These are phyloP conservation scores for Blastomyces silverae DNA, from an alignment of 2,329 filamentous ascomycete genomes.

Conservation along the genomic window DNA sequence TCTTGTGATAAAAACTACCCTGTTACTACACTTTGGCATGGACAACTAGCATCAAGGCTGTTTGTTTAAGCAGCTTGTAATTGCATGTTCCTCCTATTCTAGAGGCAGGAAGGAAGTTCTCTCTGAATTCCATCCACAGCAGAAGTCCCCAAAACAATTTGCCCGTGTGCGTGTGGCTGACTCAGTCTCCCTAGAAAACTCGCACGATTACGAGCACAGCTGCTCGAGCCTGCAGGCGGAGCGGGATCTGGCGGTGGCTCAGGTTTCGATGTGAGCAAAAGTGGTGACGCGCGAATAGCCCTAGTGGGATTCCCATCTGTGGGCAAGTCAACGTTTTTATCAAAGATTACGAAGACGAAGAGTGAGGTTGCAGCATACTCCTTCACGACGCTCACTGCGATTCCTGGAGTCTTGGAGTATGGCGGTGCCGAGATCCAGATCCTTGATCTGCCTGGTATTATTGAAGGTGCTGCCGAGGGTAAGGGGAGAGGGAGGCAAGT, in stretches of 20 bases:
- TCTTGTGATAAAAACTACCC: background rate
- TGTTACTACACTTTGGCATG: too few species aligned
- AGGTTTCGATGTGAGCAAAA: conserved; percentile 90
- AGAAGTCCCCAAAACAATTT: background rate
- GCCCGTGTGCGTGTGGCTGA: background rate
- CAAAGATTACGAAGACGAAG: conserved; percentile 96
- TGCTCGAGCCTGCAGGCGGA: conserved; percentile 81
- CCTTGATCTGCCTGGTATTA: conserved; percentile 94
- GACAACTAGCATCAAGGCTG: background rate
- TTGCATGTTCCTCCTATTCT: background rate
- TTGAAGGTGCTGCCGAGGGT: conserved; percentile 90
- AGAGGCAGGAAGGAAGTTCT: background rate
- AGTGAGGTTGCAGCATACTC: conserved; percentile 94
- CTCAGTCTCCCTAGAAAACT: conserved; percentile 64
- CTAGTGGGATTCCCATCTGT: conserved; percentile 98
- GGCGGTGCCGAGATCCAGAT: conserved; percentile 97
- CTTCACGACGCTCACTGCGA: conserved; percentile 95
- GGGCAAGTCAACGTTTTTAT: conserved; percentile 97
- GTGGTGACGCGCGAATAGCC: conserved; percentile 90
- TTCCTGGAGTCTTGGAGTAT: conserved; percentile 95
- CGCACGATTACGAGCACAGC: conserved; percentile 84
- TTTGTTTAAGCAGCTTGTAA: background rate
- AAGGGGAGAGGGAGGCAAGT: conserved; percentile 95
- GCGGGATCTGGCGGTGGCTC: conserved; percentile 69
- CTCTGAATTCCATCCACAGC: background rate